Evolutionary conservation across 192 early-diverging fungal genomes (phyloP).

Genomic region (Mortierella hygrophila): DNA sequence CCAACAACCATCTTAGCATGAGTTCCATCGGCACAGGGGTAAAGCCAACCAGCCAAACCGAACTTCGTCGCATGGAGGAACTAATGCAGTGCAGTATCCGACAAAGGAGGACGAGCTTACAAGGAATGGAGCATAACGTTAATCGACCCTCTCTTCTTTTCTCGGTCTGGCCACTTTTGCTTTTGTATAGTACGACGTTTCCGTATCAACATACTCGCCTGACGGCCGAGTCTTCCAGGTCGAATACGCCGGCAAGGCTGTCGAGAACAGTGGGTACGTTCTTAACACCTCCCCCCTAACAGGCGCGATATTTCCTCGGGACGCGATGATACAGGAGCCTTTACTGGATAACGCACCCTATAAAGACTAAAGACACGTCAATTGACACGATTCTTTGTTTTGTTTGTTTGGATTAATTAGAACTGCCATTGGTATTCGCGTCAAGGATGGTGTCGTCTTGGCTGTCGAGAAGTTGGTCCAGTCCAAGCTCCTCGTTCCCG

Average conservation of each 20-base stretch:
- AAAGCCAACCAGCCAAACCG: slow-evolving; percentile 28
- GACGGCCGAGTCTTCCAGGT: slow-evolving; percentile 99
- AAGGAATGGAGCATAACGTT: neutral
- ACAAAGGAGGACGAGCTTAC: neutral
- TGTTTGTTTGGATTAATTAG: slow-evolving; percentile 53
- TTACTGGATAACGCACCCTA: neutral
- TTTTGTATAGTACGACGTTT: slow-evolving; percentile 90
- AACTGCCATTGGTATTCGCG: slow-evolving; percentile 94
- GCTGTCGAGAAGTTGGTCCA: slow-evolving; percentile 96
- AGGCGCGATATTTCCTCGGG: neutral
- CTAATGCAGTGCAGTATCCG: neutral
- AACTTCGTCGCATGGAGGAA: neutral
- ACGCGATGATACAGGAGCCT: neutral
- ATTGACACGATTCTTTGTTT: neutral
- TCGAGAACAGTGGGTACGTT: slow-evolving; percentile 96
- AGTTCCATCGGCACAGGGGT: slow-evolving; percentile 94
- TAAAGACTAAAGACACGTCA: neutral
- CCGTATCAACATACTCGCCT: slow-evolving; percentile 98
- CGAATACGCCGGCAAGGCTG: slow-evolving; percentile 98
- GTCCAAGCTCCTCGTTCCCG: slow-evolving; percentile 93
- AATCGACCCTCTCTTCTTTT: slow-evolving; percentile 25
- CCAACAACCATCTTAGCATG: slow-evolving; percentile 61
- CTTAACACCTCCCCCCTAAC: neutral
- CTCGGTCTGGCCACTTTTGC: neutral
- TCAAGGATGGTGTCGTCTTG: slow-evolving; percentile 95